Conservation (phyloP, 2,329 filamentous ascomycete species). For the Colletotrichum tofieldiae region DNA sequence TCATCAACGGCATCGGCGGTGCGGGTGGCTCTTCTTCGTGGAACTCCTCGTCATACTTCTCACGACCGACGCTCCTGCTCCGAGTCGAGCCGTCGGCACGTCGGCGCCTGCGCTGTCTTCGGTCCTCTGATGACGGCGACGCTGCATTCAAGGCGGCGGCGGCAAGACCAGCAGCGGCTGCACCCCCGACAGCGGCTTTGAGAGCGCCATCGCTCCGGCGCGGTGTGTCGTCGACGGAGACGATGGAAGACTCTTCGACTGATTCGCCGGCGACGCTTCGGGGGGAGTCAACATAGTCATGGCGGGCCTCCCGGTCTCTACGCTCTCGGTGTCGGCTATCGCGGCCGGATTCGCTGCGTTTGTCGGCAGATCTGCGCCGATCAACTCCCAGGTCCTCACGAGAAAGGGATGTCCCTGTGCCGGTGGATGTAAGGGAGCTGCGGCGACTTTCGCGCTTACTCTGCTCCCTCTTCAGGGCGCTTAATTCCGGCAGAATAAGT, state of each 20-base stretch:
- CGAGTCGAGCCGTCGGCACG: conserved; percentile 64
- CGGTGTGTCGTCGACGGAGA: conserved; percentile 62
- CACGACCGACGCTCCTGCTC: conserved; percentile 62
- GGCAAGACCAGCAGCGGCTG: conserved; percentile 56
- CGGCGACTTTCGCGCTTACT: conserved; percentile 81
- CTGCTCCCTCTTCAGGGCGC: conserved; percentile 91
- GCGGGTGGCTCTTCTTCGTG: conserved; percentile 71
- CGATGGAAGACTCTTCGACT: conserved; percentile 56
- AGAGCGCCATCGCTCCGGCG: conserved; percentile 61
- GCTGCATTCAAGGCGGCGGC: conserved; percentile 56
- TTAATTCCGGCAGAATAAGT: conserved; percentile 91
- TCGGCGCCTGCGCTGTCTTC: conserved; percentile 67
- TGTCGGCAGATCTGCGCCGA: conserved; percentile 73
- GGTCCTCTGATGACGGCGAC: conserved; percentile 64
- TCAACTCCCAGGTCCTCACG: conserved; percentile 72
- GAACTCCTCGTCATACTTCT: conserved; percentile 65
- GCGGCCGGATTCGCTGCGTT: conserved; percentile 67
- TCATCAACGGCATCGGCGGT: conserved; percentile 90
- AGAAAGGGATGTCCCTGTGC: conserved; percentile 63
- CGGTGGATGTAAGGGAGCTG: conserved; percentile 74
- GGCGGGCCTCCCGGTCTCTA: conserved; percentile 67
- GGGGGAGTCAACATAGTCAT: conserved; percentile 68
- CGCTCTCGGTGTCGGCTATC: conserved; percentile 58
- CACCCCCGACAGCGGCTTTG: conserved; percentile 63
- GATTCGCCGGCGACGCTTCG: conserved; percentile 65